Evolutionary conservation across 768 basidiomycete genomes (phyloP).

Genomic region (Trametes cingulata): DNA sequence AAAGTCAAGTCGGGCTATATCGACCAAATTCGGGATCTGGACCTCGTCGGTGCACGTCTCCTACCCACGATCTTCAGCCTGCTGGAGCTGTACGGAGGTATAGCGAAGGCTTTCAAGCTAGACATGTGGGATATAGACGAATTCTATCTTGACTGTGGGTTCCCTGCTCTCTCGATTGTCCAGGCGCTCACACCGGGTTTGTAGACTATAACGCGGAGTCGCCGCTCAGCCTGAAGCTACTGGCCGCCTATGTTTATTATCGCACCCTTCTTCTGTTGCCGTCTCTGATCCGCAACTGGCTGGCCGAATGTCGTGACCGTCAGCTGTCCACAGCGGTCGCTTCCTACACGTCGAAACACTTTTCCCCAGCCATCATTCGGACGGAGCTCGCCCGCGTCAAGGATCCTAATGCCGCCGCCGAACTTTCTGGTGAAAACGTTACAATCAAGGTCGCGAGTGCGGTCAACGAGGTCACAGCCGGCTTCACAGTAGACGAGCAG

Average conservation of each 20-base stretch:
- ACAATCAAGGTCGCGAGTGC: constrained; percentile 72
- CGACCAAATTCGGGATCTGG: constrained; percentile 75
- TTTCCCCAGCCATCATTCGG: constrained; percentile 86
- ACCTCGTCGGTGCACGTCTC: constrained; percentile 62
- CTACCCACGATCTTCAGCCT: constrained; percentile 71
- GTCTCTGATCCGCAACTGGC: constrained; percentile 83
- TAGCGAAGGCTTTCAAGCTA: constrained; percentile 73
- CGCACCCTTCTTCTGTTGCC: constrained; percentile 83
- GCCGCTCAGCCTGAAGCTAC: constrained; percentile 54
- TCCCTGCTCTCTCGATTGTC: not conserved
- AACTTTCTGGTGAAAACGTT: constrained; percentile 74
- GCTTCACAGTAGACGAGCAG: constrained; percentile 91
- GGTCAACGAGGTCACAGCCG: constrained; percentile 79
- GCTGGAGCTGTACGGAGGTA: constrained; percentile 66
- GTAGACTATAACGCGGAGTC: constrained; percentile 61
- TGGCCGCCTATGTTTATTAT: constrained; percentile 89
- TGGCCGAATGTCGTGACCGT: constrained; percentile 85
- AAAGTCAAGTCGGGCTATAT: constrained; percentile 85
- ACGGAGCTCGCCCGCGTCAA: constrained; percentile 79
- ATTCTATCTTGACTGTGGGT: constrained; percentile 71
- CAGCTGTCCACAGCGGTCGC: constrained; percentile 78
- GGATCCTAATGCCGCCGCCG: constrained; percentile 51
- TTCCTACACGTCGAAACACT: constrained; percentile 77
- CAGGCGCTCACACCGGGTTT: not conserved
- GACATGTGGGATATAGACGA: constrained; percentile 85